A percentile compares a stretch with the other conserved stretches of the same genome.
These are phyloP conservation scores for Candida tallmaniae DNA, from an alignment of 805 yeast species.

Conservation along the genomic window DNA sequence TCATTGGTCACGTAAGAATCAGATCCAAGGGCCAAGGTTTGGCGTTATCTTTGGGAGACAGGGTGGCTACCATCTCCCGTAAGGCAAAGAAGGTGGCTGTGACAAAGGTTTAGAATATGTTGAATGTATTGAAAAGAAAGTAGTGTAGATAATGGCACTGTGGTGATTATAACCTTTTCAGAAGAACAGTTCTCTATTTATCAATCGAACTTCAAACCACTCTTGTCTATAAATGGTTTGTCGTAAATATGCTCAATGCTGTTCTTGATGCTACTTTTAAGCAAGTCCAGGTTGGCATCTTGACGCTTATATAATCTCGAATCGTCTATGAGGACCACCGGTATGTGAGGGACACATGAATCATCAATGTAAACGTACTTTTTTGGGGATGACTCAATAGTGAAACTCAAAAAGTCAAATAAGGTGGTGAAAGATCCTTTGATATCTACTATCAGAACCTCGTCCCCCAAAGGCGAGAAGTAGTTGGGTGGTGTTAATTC, in stretches of 20 bases:
- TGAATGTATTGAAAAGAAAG: neutral
- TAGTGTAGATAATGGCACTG: neutral
- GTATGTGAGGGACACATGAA: slow-evolving; percentile 10
- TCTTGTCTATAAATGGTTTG: slow-evolving; percentile 1
- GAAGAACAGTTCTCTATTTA: too few species aligned
- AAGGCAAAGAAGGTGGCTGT: slow-evolving; percentile 22
- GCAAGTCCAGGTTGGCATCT: slow-evolving; percentile 8
- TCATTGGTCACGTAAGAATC: slow-evolving; percentile 91
- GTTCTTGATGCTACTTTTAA: slow-evolving; percentile 2
- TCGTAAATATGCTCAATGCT: slow-evolving; percentile 7
- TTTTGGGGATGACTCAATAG: slow-evolving; percentile 2
- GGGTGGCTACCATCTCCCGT: slow-evolving; percentile 80
- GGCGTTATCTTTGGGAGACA: slow-evolving; percentile 91
- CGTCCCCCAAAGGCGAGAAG: slow-evolving; percentile 2
- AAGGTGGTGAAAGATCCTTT: slow-evolving; percentile 19
- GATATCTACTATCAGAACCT: slow-evolving; percentile 9
- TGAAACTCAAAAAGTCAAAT: slow-evolving; percentile 12
- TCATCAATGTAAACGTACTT: slow-evolving; percentile 13
- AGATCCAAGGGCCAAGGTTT: slow-evolving; percentile 97
- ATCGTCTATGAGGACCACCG: slow-evolving; percentile 15
- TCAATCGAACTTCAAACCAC: neutral
- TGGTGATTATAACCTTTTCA: too few species aligned
- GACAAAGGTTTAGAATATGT: slow-evolving; percentile 11
- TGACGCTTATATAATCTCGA: slow-evolving; percentile 16
- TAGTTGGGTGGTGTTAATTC: slow-evolving; percentile 6